Percentiles rank a stretch among this genome's conserved stretches.
Conservation (phyloP, 345 rosid species). For the Linum trigynum region DNA sequence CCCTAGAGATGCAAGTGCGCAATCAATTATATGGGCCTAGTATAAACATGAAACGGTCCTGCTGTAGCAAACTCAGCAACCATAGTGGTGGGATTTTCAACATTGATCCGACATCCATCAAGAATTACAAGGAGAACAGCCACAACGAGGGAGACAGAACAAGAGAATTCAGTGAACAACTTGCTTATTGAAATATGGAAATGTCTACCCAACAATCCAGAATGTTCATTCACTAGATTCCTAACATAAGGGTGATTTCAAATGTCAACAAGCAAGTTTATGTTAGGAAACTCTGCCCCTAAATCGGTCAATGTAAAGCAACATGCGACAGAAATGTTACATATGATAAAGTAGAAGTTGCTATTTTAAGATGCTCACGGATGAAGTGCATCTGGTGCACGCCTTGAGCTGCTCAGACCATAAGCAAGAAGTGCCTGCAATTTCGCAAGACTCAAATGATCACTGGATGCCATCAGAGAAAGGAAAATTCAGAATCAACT, state of each 20-base stretch:
- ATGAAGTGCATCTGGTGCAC: constrained; percentile 96
- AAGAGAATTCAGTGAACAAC: background rate
- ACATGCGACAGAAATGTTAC: background rate
- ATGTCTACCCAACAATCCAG: background rate
- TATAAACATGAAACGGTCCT: background rate
- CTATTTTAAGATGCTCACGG: constrained; percentile 46
- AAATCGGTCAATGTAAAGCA: background rate
- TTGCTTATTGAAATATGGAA: background rate
- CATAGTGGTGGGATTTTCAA: background rate
- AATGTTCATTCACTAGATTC: background rate
- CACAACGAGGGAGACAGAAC: too few relatives aligned
- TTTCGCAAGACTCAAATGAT: constrained; percentile 28
- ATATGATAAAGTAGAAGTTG: constrained; percentile 1
- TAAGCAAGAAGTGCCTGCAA: constrained; percentile 91
- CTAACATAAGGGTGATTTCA: background rate
- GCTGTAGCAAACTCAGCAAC: background rate
- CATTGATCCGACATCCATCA: background rate
- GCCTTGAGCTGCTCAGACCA: constrained; percentile 95
- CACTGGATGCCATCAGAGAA: constrained; percentile 7
- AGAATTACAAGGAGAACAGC: too few relatives aligned
- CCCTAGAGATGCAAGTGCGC: background rate
- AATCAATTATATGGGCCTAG: background rate
- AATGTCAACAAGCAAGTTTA: background rate
- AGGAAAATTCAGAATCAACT: background rate
- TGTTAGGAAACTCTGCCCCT: background rate